Conservation (phyloP, 2,329 filamentous ascomycete genomes). For the Cladophialophora chaetospira region DNA sequence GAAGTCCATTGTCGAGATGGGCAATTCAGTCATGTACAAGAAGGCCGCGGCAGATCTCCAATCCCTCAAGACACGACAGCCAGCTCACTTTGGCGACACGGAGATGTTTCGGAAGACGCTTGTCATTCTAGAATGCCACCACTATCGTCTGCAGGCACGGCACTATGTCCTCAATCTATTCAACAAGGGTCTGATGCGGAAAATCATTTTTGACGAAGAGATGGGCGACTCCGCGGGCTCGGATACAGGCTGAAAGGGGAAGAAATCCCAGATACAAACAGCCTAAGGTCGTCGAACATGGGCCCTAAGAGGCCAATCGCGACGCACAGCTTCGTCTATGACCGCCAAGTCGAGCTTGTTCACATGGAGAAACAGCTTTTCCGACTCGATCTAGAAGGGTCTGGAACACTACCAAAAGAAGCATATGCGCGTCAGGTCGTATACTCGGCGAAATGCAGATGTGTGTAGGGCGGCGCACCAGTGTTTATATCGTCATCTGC, state of each 20-base stretch:
- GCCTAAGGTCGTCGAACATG: neutral
- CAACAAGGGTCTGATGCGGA: slow-evolving; percentile 82
- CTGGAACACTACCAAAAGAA: too few relatives aligned
- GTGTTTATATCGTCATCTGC: neutral
- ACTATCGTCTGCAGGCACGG: slow-evolving; percentile 82
- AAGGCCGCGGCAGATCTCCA: slow-evolving; percentile 79
- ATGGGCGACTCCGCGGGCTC: slow-evolving; percentile 27
- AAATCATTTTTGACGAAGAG: slow-evolving; percentile 75
- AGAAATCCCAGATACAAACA: neutral
- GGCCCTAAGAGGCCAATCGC: too few relatives aligned
- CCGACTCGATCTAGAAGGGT: too few relatives aligned
- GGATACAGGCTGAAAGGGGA: slow-evolving; percentile 25
- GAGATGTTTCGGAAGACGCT: slow-evolving; percentile 83
- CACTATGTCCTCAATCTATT: slow-evolving; percentile 93
- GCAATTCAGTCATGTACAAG: slow-evolving; percentile 91
- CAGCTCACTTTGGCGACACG: slow-evolving; percentile 72
- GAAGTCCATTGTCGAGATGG: slow-evolving; percentile 81
- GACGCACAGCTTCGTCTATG: too few relatives aligned
- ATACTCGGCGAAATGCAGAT: neutral
- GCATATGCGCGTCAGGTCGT: neutral
- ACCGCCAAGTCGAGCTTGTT: too few relatives aligned
- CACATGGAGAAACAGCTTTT: too few relatives aligned
- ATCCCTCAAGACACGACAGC: slow-evolving; percentile 70
- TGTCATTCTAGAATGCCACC: slow-evolving; percentile 80
- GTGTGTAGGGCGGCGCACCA: neutral